Evolutionary conservation across 768 basidiomycete species (phyloP).

Genomic region (Tulasnella sp.): DNA sequence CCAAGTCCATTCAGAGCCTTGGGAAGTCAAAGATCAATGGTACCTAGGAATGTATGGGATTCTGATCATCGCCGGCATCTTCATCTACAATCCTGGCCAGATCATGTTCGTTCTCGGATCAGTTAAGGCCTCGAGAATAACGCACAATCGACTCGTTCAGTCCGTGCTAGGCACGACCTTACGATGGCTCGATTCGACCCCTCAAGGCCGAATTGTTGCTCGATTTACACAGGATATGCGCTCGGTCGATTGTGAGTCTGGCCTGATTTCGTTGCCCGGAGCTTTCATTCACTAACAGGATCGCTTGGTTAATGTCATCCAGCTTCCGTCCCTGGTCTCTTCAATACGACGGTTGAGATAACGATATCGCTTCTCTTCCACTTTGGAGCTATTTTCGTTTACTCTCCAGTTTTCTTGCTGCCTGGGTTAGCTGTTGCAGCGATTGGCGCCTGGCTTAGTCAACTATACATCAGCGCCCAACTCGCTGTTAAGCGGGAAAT

Average conservation of each 20-base stretch:
- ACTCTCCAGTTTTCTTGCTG: conserved; percentile 32
- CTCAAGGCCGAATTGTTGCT: conserved; percentile 34
- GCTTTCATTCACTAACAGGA: background rate
- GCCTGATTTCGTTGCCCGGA: background rate
- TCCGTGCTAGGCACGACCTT: conserved; percentile 59
- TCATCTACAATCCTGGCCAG: conserved; percentile 40
- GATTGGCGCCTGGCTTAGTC: conserved; percentile 43
- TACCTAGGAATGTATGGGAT: conserved; percentile 49
- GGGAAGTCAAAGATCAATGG: conserved; percentile 40
- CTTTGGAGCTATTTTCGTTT: conserved; percentile 32
- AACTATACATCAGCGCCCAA: conserved; percentile 42
- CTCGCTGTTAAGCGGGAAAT: conserved; percentile 42
- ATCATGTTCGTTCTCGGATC: conserved; percentile 49
- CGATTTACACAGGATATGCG: conserved; percentile 34
- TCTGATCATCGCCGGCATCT: conserved; percentile 39
- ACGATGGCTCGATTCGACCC: conserved; percentile 34
- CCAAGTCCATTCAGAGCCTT: conserved; percentile 32
- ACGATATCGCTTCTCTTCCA: conserved; percentile 32
- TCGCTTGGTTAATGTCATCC: background rate
- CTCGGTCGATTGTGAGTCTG: conserved; percentile 26
- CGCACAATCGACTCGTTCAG: conserved; percentile 52
- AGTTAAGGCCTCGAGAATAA: conserved; percentile 52
- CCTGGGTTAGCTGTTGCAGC: conserved; percentile 31
- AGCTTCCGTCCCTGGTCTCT: background rate
- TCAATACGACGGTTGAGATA: conserved; percentile 25